Conservation (phyloP, 2,329 filamentous ascomycete species). For the Penicillium rolfsii region DNA sequence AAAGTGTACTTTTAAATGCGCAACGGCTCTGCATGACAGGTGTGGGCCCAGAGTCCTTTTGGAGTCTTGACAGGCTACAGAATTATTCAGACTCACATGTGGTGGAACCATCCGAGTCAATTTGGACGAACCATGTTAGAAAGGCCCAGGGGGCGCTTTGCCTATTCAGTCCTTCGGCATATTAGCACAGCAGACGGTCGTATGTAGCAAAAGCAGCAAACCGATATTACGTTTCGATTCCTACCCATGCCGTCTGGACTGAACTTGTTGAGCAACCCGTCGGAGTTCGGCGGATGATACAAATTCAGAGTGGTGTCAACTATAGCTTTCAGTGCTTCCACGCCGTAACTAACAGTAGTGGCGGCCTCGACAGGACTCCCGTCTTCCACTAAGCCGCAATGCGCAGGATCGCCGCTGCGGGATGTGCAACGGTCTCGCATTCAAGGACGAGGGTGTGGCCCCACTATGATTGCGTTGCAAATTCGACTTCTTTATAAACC, state of each 20-base stretch:
- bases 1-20: background rate
- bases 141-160: background rate
- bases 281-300: background rate
- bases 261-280: background rate
- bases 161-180: background rate
- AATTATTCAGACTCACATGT: background rate
- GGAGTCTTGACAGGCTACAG: background rate
- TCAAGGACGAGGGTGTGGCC: background rate
- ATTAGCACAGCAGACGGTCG: background rate
- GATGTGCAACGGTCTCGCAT: slow-evolving; percentile 1
- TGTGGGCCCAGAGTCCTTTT: background rate
- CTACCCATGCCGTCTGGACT: background rate
- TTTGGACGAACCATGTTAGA: background rate
- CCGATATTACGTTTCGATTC: background rate
- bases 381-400: slow-evolving; percentile 1
- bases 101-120: background rate
- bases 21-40: background rate
- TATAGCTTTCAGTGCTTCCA: background rate
- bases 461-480: background rate
- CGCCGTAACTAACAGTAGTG: background rate
- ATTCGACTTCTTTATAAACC: background rate
- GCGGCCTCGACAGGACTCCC: background rate
- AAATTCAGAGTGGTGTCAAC: background rate
- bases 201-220: background rate
- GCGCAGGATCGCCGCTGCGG: background rate